Conservation (phyloP, 371 early-diverging fungal genomes). For the Actinomortierella ambigua region DNA sequence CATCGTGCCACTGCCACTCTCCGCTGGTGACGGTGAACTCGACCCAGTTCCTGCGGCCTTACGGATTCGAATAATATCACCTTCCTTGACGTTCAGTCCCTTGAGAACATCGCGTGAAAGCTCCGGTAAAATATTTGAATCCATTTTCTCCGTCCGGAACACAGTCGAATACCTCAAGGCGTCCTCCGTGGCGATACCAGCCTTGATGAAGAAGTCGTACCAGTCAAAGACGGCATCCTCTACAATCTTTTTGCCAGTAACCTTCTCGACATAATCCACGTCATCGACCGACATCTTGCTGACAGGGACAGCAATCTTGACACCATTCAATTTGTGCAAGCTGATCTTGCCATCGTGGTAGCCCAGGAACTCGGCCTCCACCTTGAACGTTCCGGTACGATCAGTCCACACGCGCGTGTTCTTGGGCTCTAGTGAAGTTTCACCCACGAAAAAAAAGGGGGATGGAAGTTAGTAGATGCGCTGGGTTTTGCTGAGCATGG, state of each 20-base stretch:
- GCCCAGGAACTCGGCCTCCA: conserved; percentile 86
- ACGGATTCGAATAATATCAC: conserved; percentile 79
- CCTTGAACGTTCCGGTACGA: conserved; percentile 88
- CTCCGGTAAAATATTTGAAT: conserved; percentile 73
- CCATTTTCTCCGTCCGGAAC: conserved; percentile 86
- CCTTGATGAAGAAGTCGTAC: conserved; percentile 85
- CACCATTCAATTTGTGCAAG: conserved; percentile 92
- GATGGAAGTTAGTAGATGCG: background rate
- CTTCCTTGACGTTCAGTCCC: conserved; percentile 80
- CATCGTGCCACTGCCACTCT: conserved; percentile 46
- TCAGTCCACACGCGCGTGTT: conserved; percentile 93
- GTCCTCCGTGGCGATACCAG: conserved; percentile 74
- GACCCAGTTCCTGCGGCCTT: conserved; percentile 48
- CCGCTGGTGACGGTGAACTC: conserved; percentile 48
- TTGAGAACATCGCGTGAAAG: conserved; percentile 77
- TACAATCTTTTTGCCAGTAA: conserved; percentile 55
- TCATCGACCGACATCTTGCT: conserved; percentile 86
- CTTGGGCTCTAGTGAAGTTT: conserved; percentile 50
- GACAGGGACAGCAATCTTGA: conserved; percentile 91
- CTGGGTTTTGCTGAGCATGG: background rate
- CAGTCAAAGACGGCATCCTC: conserved; percentile 80
- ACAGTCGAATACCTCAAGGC: conserved; percentile 78
- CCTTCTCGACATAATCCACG: conserved; percentile 66
- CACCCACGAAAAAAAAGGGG: background rate
- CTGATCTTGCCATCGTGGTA: conserved; percentile 83